Evolutionary conservation across 768 basidiomycete species (phyloP).

Genomic region (Megacollybia marginata): DNA sequence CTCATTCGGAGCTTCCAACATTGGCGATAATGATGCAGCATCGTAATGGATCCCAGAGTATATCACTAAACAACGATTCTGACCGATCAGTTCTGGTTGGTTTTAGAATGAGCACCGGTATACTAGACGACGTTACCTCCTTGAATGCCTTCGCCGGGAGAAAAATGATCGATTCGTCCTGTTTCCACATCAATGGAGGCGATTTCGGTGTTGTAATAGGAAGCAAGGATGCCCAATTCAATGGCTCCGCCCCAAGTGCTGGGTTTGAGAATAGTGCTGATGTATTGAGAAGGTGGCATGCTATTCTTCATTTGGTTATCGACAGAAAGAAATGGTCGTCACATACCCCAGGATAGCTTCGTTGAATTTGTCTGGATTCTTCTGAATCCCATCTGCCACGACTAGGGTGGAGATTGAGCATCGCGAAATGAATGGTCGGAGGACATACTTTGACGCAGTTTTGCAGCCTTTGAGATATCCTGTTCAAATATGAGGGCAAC

Average conservation of each 20-base stretch:
- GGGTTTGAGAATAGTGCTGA: conserved; percentile 71
- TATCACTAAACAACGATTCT: conserved; percentile 62
- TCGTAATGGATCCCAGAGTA: conserved; percentile 99
- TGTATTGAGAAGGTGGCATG: conserved; percentile 63
- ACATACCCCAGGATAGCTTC: conserved; percentile 83
- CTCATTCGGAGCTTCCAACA: conserved; percentile 64
- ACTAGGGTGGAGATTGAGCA: conserved; percentile 35
- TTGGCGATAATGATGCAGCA: conserved; percentile 76
- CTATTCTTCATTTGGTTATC: conserved; percentile 13
- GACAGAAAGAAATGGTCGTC: neutral
- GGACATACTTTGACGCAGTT: conserved; percentile 65
- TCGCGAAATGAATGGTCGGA: neutral
- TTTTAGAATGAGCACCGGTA: conserved; percentile 2
- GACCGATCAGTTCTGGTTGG: conserved; percentile 18
- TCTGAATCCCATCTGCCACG: conserved; percentile 74
- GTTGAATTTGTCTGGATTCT: conserved; percentile 63
- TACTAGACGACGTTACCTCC: no score
- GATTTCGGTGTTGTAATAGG: conserved; percentile 80
- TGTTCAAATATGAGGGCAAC: conserved; percentile 83
- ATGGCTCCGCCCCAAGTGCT: conserved; percentile 95
- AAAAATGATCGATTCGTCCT: conserved; percentile 80
- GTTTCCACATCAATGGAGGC: conserved; percentile 89
- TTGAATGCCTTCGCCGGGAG: conserved; percentile 33
- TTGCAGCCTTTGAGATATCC: conserved; percentile 58
- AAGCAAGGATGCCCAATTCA: conserved; percentile 79